phyloP scores from a whole-genome alignment of 257 asterid species.

The Primulina huaijiensis region DNA sequence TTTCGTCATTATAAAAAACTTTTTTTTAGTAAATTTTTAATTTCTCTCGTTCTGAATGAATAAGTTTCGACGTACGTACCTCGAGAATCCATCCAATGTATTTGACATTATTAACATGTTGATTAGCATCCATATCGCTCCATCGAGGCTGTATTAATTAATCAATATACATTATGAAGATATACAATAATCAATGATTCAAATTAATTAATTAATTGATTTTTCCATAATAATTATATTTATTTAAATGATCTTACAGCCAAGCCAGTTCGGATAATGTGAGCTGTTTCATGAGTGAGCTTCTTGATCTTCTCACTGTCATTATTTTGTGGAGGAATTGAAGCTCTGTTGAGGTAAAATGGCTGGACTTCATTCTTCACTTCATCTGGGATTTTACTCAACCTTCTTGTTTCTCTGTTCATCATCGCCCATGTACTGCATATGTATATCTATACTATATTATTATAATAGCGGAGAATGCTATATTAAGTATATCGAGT shows the following conservation, averaged over 20 bases:
- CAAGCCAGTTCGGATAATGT: slow-evolving; percentile 49
- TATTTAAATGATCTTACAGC: slow-evolving; percentile 49
- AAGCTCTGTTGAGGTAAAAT: slow-evolving; percentile 51
- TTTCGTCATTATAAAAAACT: neutral
- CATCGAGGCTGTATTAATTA: slow-evolving; percentile 64
- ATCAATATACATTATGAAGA: neutral
- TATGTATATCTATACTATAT: too few relatives aligned
- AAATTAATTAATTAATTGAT: too few relatives aligned
- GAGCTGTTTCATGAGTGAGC: slow-evolving; percentile 58
- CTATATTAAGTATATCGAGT: too few relatives aligned
- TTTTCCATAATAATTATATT: too few relatives aligned
- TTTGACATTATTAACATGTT: slow-evolving; percentile 85
- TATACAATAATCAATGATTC: too few relatives aligned
- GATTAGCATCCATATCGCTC: slow-evolving; percentile 94
- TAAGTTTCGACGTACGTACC: slow-evolving; percentile 34
- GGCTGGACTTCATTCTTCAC: slow-evolving; percentile 69
- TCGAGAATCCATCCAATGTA: slow-evolving; percentile 88
- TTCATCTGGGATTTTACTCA: slow-evolving; percentile 72
- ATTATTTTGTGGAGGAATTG: slow-evolving; percentile 43
- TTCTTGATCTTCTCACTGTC: slow-evolving; percentile 59
- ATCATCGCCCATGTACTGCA: slow-evolving; percentile 84
- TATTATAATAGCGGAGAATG: too few relatives aligned
- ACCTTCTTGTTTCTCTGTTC: slow-evolving; percentile 86
- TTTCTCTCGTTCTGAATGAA: neutral
- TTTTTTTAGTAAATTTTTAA: too few relatives aligned